A percentile compares a stretch with the other conserved stretches of the same genome.
These are phyloP conservation scores for Chalaropsis thielavioides DNA, from an alignment of 2,329 filamentous ascomycete genomes.

Conservation along the genomic window DNA sequence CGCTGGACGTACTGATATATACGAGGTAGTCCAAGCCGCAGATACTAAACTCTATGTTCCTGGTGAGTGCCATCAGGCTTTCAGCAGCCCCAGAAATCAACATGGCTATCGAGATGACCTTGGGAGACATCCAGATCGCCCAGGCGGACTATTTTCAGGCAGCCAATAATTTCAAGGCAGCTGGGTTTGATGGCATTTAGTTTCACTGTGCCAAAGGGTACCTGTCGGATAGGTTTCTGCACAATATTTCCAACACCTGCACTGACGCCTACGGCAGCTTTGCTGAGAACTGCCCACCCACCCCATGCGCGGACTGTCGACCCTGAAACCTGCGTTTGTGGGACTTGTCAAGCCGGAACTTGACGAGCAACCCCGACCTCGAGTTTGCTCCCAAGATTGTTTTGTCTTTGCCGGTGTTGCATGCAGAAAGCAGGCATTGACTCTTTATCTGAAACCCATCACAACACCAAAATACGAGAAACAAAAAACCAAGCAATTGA, in stretches of 20 bases:
- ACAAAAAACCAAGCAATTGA: not conserved
- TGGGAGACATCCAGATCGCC: constrained; percentile 48
- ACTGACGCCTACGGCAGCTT: constrained; percentile 41
- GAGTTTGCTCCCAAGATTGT: too few relatives aligned
- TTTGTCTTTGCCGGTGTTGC: not conserved
- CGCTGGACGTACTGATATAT: constrained; percentile 41
- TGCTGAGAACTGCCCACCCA: constrained; percentile 41
- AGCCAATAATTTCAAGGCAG: constrained; percentile 41
- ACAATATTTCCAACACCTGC: constrained; percentile 35
- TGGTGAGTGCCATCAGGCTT: constrained; percentile 22
- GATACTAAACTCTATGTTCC: constrained; percentile 13
- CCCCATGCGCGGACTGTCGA: constrained; percentile 35
- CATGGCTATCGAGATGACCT: constrained; percentile 49
- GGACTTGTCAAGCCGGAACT: too few relatives aligned
- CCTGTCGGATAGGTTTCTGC: constrained; percentile 49
- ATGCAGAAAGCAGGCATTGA: not conserved
- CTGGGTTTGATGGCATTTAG: constrained; percentile 59
- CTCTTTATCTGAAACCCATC: not conserved
- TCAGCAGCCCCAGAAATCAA: constrained; percentile 32
- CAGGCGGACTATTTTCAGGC: constrained; percentile 46
- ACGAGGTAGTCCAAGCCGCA: constrained; percentile 24
- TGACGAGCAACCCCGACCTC: too few relatives aligned
- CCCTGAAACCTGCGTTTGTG: constrained; percentile 41
- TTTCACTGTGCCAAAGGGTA: constrained; percentile 42
- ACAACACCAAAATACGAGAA: constrained; percentile 3